These are phyloP conservation scores for Cytospora paraplurivora DNA, from an alignment of 2,329 filamentous ascomycete genomes.

Conservation along the genomic window DNA sequence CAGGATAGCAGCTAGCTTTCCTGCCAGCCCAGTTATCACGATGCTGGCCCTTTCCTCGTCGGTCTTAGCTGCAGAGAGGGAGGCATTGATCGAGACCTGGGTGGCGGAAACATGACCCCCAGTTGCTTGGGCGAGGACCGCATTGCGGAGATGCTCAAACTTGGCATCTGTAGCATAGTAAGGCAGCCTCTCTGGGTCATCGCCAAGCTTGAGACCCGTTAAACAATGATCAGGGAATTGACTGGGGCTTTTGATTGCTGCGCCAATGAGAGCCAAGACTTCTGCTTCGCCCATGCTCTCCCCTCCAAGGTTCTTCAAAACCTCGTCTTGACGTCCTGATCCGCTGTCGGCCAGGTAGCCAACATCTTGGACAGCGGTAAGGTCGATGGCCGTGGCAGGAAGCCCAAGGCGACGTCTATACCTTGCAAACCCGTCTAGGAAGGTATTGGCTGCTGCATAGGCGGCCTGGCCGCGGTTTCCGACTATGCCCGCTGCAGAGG, in stretches of 20 bases:
- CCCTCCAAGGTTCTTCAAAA: slow-evolving; percentile 44
- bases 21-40: slow-evolving; percentile 49
- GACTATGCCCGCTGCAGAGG: slow-evolving; percentile 53
- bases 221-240: slow-evolving; percentile 30
- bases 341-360: slow-evolving; percentile 53
- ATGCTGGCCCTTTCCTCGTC: slow-evolving; percentile 49
- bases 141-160: slow-evolving; percentile 52
- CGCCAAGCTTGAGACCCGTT: slow-evolving; percentile 16
- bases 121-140: slow-evolving; percentile 36
- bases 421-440: slow-evolving; percentile 44
- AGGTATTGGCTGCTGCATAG: slow-evolving; percentile 50
- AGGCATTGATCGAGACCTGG: slow-evolving; percentile 47
- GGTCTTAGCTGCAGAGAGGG: slow-evolving; percentile 46
- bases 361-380: slow-evolving; percentile 53
- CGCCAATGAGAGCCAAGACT: slow-evolving; percentile 26
- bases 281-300: slow-evolving; percentile 44
- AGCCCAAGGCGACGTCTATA: slow-evolving; percentile 40
- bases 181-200: slow-evolving; percentile 38
- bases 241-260: slow-evolving; percentile 33
- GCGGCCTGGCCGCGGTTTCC: slow-evolving; percentile 55
- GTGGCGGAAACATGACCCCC: slow-evolving; percentile 28
- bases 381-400: slow-evolving; percentile 48
- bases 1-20: slow-evolving; percentile 52
- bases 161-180: slow-evolving; percentile 59
- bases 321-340: slow-evolving; percentile 45